Evolutionary conservation across 2,329 filamentous ascomycete genomes (phyloP).

Genomic region (Penicillium polonicum): DNA sequence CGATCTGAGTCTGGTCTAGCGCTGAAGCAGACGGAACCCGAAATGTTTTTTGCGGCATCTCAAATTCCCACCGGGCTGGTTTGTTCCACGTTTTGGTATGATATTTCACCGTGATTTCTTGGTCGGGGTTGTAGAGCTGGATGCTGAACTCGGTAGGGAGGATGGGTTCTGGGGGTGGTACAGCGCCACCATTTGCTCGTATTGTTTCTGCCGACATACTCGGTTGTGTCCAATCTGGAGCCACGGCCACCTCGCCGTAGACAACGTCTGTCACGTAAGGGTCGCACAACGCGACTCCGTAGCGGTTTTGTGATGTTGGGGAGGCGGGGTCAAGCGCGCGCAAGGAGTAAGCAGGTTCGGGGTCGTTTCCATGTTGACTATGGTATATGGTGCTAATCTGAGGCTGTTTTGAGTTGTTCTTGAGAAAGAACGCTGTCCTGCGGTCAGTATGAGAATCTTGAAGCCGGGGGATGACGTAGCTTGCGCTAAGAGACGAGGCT

Average conservation of each 20-base stretch:
- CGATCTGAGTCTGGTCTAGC: conserved; percentile 70
- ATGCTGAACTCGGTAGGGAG: conserved; percentile 78
- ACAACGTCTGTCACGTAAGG: conserved; percentile 76
- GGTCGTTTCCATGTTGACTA: conserved; percentile 76
- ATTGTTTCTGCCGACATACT: conserved; percentile 78
- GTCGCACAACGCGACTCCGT: conserved; percentile 82
- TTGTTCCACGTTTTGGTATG: conserved; percentile 77
- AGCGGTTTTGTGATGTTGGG: conserved; percentile 73
- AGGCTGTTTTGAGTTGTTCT: conserved; percentile 45
- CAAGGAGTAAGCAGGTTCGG: conserved; percentile 75
- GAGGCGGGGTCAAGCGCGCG: conserved; percentile 71
- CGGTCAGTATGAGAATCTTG: conserved; percentile 11
- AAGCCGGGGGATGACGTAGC: conserved; percentile 19
- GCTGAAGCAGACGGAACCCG: conserved; percentile 73
- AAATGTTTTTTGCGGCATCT: conserved; percentile 84
- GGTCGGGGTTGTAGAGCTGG: conserved; percentile 91
- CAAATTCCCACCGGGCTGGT: conserved; percentile 83
- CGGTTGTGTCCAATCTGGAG: conserved; percentile 82
- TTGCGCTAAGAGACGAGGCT: neutral
- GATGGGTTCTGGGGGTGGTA: conserved; percentile 66
- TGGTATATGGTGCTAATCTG: conserved; percentile 43
- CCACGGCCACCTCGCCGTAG: conserved; percentile 80
- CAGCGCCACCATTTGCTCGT: conserved; percentile 64
- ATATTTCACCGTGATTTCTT: conserved; percentile 66
- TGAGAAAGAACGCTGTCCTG: conserved; percentile 58